Evolutionary conservation across 164 flowering plant genomes (phyloP), one percentile per base, ranked within the genome.

Genomic region (Stephania yunnanensis): DNA sequence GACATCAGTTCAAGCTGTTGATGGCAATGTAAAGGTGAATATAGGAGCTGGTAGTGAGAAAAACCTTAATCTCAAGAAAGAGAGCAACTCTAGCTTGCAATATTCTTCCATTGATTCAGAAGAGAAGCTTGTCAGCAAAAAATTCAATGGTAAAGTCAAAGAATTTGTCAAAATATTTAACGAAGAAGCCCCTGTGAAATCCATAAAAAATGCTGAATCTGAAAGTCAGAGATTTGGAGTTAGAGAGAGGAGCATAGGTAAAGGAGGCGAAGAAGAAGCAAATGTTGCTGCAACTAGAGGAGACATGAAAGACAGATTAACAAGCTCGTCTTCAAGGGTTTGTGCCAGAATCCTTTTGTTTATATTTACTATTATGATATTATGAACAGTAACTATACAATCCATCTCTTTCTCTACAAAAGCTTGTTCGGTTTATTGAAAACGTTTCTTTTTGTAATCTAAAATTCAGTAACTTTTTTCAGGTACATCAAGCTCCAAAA

Each of bases 141-240:
- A 79, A 82, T 82, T 76, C 19, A 86, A 82, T 65, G 91, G 93
- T 70, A 94, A 84, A 81, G 91, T 95, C 55, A 87, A 81, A 77
- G 92, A 92, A 20, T 92, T 93, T 73, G 88, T 90, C 55, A 88
- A 91, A 76, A 86, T 89, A 10, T 90, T 93, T 85, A 89, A 83
- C 84, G 92, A 88, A 74, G 93, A 92, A 74, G 52, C 81, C 79
- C 70, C 85, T 77, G 55, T 81, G 45, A 86, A 87, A 63, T 58
- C 86, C 2, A 66, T 63, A 68, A 22, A 42, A 46, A 70, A 78
- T 72, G 42, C 10, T 71, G 79, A 72, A 12, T 69, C 75, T 80
- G 82, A 83, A 36, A 76, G 55, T 82, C 87, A 84, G 79, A 73
- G 78, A 71, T 36, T 36, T 80, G 82, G 83, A 76, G 55, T 82